phyloP scores from a whole-genome alignment of 208 protist species.

The Giardia duodenalis region DNA sequence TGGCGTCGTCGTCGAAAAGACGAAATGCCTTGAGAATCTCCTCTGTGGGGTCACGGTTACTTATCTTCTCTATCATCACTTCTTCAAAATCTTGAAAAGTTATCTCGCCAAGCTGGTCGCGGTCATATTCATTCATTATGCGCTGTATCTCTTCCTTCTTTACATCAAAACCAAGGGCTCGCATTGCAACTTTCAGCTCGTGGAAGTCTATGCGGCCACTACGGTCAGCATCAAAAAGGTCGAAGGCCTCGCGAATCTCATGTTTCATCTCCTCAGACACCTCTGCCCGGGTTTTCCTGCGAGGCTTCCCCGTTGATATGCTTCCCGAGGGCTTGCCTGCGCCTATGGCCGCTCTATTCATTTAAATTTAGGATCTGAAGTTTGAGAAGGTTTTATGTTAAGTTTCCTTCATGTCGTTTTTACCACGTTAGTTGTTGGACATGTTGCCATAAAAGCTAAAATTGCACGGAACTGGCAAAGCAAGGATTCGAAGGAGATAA shows the following conservation, averaged over 20 bases:
- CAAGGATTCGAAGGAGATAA: no score
- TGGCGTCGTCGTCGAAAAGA: slow-evolving; percentile 63
- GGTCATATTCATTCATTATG: slow-evolving; percentile 63
- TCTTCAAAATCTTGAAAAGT: slow-evolving; percentile 62
- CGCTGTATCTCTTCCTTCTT: slow-evolving; percentile 72
- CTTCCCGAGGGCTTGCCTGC: not conserved
- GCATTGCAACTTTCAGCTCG: slow-evolving; percentile 96
- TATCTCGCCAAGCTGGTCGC: slow-evolving; percentile 58
- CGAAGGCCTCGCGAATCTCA: slow-evolving; percentile 95
- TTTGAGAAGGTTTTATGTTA: no score
- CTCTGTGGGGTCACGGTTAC: slow-evolving; percentile 56
- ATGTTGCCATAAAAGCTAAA: no score
- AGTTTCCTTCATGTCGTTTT: no score
- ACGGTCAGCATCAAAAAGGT: slow-evolving; percentile 88
- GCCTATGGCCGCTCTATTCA: not conserved
- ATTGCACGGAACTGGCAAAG: no score
- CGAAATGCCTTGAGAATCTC: slow-evolving; percentile 63
- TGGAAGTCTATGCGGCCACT: slow-evolving; percentile 80
- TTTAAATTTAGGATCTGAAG: no score
- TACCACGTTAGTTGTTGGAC: no score
- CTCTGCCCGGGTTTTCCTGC: slow-evolving; percentile 50
- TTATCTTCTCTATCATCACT: slow-evolving; percentile 67
- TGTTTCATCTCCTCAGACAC: slow-evolving; percentile 90
- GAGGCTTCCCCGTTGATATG: not conserved
- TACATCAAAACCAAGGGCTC: slow-evolving; percentile 90